These are phyloP conservation scores for Bipolaris sorokiniana DNA, from an alignment of 2,329 filamentous ascomycete genomes.

Conservation along the genomic window DNA sequence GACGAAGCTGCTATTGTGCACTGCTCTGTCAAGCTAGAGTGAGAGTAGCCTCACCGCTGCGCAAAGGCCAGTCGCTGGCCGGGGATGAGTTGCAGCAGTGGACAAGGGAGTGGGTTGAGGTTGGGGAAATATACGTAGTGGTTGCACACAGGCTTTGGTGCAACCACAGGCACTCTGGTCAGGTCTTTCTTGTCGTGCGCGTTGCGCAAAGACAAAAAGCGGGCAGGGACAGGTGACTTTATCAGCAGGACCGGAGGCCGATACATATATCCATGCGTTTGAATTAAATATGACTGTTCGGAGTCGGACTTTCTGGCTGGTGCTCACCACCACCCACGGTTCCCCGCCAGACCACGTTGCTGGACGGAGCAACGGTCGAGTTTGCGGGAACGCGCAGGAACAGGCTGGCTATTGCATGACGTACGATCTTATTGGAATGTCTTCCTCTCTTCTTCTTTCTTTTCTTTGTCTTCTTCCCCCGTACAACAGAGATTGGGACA, in stretches of 20 bases:
- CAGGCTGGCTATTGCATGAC: constrained; percentile 7
- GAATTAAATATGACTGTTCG: constrained; percentile 7
- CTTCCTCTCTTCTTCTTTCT: not conserved
- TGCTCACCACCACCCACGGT: constrained; percentile 9
- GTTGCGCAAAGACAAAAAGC: not conserved
- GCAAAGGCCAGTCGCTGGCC: constrained; percentile 4
- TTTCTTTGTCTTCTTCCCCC: not conserved
- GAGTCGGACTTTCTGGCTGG: constrained; percentile 8
- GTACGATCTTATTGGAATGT: not conserved
- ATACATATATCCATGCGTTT: not conserved
- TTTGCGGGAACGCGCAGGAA: constrained; percentile 18
- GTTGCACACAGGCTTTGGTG: not conserved
- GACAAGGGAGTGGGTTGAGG: not conserved
- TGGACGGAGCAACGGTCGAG: constrained; percentile 7
- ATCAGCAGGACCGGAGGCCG: not conserved
- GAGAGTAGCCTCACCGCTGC: not conserved
- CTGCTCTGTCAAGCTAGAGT: constrained; percentile 7
- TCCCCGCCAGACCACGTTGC: constrained; percentile 12
- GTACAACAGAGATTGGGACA: not conserved
- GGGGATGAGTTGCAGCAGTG: constrained; percentile 1
- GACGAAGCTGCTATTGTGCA: not conserved
- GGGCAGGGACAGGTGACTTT: constrained; percentile 4
- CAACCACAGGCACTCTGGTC: not conserved
- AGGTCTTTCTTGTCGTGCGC: not conserved
- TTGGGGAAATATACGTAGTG: not conserved